Conservation (phyloP, 352 stramenopile species). For the Globisporangium solare region DNA sequence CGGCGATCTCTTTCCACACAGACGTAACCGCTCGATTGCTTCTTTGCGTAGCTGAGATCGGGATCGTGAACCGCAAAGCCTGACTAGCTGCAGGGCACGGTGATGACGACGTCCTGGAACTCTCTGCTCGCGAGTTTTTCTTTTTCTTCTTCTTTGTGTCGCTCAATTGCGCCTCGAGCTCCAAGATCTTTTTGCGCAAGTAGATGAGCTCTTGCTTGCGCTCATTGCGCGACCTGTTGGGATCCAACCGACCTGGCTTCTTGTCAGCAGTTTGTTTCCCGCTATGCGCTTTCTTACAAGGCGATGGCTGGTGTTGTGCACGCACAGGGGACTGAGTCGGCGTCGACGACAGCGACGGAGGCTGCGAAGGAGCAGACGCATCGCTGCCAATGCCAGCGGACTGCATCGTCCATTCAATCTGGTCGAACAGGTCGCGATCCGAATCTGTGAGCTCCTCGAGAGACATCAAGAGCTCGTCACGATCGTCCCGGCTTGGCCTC, state of each 20-base stretch:
- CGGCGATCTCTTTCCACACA: neutral
- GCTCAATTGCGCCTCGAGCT: conserved; percentile 26
- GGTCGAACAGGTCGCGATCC: no score
- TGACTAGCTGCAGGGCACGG: neutral
- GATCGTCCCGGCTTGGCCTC: no score
- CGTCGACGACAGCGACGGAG: no score
- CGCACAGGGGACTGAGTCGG: neutral
- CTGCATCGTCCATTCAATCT: no score
- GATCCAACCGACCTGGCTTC: neutral
- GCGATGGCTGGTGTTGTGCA: neutral
- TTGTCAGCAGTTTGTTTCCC: neutral
- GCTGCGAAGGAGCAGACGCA: no score
- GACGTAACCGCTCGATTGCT: neutral
- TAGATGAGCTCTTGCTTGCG: conserved; percentile 37
- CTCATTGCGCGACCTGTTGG: conserved; percentile 7
- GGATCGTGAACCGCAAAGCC: neutral
- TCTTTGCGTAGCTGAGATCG: neutral
- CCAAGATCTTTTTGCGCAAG: conserved; percentile 30
- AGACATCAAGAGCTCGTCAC: no score
- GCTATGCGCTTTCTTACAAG: neutral
- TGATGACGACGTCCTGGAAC: neutral
- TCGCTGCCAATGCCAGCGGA: no score
- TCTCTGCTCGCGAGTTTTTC: neutral
- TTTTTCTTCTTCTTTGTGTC: conserved; percentile 1
- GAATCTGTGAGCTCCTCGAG: no score